Base-by-base conservation (phyloP, 177 flowering plant genomes). In the Telopea speciosissima region DNA sequence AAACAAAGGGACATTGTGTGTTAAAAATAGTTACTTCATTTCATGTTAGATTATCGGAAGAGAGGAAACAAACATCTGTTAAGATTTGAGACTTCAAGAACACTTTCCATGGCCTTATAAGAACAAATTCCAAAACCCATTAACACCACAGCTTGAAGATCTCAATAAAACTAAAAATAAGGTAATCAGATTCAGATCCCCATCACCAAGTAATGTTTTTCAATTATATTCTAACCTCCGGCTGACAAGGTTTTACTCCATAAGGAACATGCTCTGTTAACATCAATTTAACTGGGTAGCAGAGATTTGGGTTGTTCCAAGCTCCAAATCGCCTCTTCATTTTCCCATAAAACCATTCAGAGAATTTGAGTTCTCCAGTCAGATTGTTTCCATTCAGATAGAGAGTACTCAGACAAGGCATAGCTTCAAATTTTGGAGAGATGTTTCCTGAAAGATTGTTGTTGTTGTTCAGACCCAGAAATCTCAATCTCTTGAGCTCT, bases 281-380 rank as follows among this genome's bases (percentile, higher is more conserved):
- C 75, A 84, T 24, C 19, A 74, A 44, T 33, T 68, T 74, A 64
- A 68, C 45, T 8, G 77, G 73, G 73, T 73, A 84, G 79, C 94
- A 89, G n/a, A 88, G 84, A 73, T 84, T 77, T 62, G 92, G 85
- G 69, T 93, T 93, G 68, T 75, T 72, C 92, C 91, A 85, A 19
- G 88, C 93, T 66, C 87, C 85, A 78, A 93, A 91, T 1, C 91
- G 74, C 74, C 91, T 84, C 11, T 90, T 91, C 91, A 93, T 81
- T 75, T 78, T 91, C 73, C 70, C 74, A 75, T 85, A 88, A 73
- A 89, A 91, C 76, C 28, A 24, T 25, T 68, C 66, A 49, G 94
- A 77, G 77, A 91, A 91, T 72, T 80, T 71, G 70, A 93, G 87
- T 77, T 81, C 83, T 21, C 98, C 98, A 61, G 89, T 79, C 72